Base-by-base conservation (phyloP, 805 yeast species). In the Candida nonsorbophila region DNA sequence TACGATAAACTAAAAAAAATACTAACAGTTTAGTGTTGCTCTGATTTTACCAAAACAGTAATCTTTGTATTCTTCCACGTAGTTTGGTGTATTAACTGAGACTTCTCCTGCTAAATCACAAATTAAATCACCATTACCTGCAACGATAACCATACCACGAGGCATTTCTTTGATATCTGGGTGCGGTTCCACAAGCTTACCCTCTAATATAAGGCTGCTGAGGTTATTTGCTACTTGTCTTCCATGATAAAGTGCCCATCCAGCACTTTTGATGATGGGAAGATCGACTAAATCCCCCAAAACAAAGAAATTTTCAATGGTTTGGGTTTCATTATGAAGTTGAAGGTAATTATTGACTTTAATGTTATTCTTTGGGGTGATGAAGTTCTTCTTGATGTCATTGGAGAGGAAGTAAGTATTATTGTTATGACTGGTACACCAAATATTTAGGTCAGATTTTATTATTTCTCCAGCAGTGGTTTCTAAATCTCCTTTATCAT, bases 161-260 rank as follows among this genome's bases (percentile, higher is more conserved):
- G 66, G 67, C 42, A 62, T 52, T n/a, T 38, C 37, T 8, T 44
- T 33, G 13, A 56, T 29, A 29, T 61, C 61, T 1, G 62, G 59
- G 30, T 53, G 42, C 3, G 53, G 51, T 38, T 62, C 68, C 14
- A 55, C 51, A 25, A 62, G 38, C 26, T 43, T 37, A 10, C 43
- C 43, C 19, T 58, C 57, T 24, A 51, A 39, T 1, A 62, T 45
- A 12, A 49, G 24, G 23, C 53, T 47, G 5, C 53, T 39, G 20
- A 63, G 38, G 32, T 63, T 63, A 36, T 58, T 56, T 10, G 69
- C 67, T 6, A 47, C 56, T 29, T 46, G 58, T 23, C 66, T 42
- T 2, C 68, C 69, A 55, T 55, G 58, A 38, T 58, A 62, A 44
- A 61, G 51, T 3, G 68, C 69, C 69, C 69, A 63, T 2, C 69